These are phyloP conservation scores for Cladosporium oxysporum DNA, from an alignment of 2,329 filamentous ascomycete genomes.

Conservation along the genomic window DNA sequence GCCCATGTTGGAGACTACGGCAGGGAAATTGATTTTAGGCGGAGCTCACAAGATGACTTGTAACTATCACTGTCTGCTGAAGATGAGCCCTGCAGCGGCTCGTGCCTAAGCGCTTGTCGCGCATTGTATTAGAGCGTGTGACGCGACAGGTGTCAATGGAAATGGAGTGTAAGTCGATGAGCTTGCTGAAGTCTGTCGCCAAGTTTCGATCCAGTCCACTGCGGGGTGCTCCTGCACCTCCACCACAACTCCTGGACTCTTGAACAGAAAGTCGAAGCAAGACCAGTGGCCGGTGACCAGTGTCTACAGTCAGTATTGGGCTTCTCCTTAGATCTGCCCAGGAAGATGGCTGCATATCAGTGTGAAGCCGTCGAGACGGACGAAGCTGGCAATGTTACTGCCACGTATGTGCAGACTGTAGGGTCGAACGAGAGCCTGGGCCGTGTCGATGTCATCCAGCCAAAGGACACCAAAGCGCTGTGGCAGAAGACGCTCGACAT, in stretches of 20 bases:
- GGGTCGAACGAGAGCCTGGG: conserved; percentile 24
- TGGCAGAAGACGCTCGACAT: conserved; percentile 60
- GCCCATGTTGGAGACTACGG: not conserved
- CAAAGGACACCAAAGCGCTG: conserved; percentile 28
- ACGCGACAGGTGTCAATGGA: not conserved
- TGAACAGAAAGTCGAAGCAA: too few species aligned
- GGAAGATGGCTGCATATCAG: not conserved
- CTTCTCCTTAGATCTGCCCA: too few species aligned
- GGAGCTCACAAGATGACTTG: too few species aligned
- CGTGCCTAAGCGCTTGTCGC: not conserved
- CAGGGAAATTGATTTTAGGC: too few species aligned
- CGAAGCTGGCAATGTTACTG: conserved; percentile 52
- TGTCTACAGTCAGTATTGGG: too few species aligned
- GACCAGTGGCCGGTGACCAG: too few species aligned
- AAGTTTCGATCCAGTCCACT: not conserved
- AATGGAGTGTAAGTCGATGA: not conserved
- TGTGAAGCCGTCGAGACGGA: conserved; percentile 44
- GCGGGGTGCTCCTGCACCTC: not conserved
- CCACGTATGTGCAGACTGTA: conserved; percentile 52
- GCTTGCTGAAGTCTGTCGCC: too few species aligned
- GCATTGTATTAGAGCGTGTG: not conserved
- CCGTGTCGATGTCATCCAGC: conserved; percentile 18
- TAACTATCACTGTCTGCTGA: not conserved
- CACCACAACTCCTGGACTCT: not conserved
- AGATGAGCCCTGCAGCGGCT: not conserved